Evolutionary conservation across 805 yeast species (phyloP).

Genomic region (Candida ulmi): DNA sequence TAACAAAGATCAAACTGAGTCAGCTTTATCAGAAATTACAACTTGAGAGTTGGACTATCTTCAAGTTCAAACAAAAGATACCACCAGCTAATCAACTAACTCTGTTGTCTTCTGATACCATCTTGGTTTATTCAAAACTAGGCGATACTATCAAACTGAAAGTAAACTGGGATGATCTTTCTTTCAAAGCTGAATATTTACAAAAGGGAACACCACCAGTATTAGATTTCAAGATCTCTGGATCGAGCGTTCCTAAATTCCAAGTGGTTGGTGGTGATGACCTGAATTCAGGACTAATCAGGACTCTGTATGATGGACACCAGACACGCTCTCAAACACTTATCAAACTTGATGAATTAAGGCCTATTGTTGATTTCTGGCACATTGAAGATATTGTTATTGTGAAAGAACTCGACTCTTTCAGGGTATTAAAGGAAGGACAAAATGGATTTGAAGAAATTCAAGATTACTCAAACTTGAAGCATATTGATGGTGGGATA

Average conservation of each 20-base stretch:
- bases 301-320: constrained; percentile 19
- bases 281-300: constrained; percentile 14
- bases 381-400: constrained; percentile 6
- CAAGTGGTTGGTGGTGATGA: constrained; percentile 20
- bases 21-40: too few species aligned
- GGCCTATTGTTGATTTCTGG: constrained; percentile 12
- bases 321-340: background rate
- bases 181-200: background rate
- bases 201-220: constrained; percentile 12
- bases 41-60: constrained; percentile 8
- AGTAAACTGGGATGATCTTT: background rate
- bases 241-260: constrained; percentile 15
- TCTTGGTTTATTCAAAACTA: constrained; percentile 6
- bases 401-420: constrained; percentile 7
- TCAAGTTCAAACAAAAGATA: constrained; percentile 2
- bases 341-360: background rate
- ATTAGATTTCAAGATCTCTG: constrained; percentile 19
- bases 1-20: constrained; percentile 4
- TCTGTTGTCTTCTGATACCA: constrained; percentile 2
- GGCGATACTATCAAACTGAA: constrained; percentile 5
- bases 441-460: background rate
- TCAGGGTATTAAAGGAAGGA: constrained; percentile 1
- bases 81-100: constrained; percentile 3
- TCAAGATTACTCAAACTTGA: constrained; percentile 8
- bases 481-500: constrained; percentile 10